Conservation (phyloP, 495 filamentous ascomycete genomes). For the Articulospora tetracladia region DNA sequence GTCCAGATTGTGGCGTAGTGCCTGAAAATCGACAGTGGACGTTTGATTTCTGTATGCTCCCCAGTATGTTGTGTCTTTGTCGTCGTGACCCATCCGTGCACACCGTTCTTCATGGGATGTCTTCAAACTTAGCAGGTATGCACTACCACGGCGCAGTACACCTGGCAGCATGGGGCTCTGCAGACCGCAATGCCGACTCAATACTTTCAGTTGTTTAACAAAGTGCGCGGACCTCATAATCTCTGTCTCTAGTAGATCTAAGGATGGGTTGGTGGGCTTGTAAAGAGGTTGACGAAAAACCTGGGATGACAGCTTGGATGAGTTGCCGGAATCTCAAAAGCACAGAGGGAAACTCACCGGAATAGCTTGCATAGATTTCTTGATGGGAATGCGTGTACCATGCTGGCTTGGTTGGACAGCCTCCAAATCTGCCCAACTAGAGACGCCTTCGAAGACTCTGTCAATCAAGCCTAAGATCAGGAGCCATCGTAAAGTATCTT, state of each 20-base stretch:
- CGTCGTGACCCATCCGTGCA: constrained; percentile 7
- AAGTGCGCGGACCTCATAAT: not conserved
- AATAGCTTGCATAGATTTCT: not conserved
- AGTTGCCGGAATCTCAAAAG: not conserved
- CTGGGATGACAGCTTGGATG: not conserved
- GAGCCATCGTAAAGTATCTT: not conserved
- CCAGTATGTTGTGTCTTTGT: constrained; percentile 3
- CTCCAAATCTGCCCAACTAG: not conserved
- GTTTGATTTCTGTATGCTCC: constrained; percentile 11
- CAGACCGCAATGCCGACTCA: not conserved
- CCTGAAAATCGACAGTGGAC: constrained; percentile 13
- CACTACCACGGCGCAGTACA: constrained; percentile 3
- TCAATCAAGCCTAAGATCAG: not conserved
- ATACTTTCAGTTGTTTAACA: not conserved
- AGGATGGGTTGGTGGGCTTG: not conserved
- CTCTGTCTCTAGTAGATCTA: not conserved
- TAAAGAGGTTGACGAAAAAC: not conserved
- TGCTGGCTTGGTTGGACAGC: not conserved
- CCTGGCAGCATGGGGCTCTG: not conserved
- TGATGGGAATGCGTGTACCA: not conserved
- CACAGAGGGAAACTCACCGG: not conserved
- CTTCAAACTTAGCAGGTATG: constrained; percentile 7
- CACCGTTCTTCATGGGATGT: constrained; percentile 5
- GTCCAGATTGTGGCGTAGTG: not conserved
- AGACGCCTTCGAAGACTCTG: not conserved